A percentile compares a stretch with the other conserved stretches of the same genome.
Conservation (phyloP, 2,329 filamentous ascomycete genomes). For the Stachybotrys elegans region DNA sequence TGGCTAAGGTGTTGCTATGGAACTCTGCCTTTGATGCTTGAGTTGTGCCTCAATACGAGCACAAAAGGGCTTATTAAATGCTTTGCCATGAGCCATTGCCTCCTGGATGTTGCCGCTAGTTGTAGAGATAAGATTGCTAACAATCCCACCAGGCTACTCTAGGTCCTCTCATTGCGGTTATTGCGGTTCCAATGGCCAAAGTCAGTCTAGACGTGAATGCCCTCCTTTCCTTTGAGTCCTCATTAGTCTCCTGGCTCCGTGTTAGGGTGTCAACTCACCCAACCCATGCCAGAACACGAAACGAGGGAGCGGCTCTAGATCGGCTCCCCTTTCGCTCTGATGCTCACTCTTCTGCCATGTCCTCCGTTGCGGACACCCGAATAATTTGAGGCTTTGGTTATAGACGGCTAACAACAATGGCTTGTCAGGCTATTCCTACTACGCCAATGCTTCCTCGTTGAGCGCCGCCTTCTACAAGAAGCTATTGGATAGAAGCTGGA, state of each 20-base stretch:
- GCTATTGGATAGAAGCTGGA: constrained; percentile 72
- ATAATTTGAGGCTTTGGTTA: neutral
- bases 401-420: constrained; percentile 16
- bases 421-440: constrained; percentile 65
- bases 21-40: neutral
- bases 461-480: constrained; percentile 64
- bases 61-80: neutral
- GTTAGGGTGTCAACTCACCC: neutral
- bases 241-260: constrained; percentile 2
- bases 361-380: constrained; percentile 3
- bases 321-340: neutral
- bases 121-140: constrained; percentile 14
- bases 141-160: constrained; percentile 38
- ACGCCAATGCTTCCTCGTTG: constrained; percentile 56
- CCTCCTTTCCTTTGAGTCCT: constrained; percentile 1
- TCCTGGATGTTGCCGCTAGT: neutral
- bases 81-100: neutral
- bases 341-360: constrained; percentile 4
- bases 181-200: constrained; percentile 41
- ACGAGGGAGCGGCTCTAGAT: too few relatives aligned
- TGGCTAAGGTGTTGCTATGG: neutral
- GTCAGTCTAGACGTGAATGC: constrained; percentile 44
- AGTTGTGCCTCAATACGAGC: neutral
- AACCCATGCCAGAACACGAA: too few relatives aligned
- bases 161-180: constrained; percentile 49